Evolutionary conservation across 208 protist species (phyloP).

Genomic region (Trypanosoma scelopori): DNA sequence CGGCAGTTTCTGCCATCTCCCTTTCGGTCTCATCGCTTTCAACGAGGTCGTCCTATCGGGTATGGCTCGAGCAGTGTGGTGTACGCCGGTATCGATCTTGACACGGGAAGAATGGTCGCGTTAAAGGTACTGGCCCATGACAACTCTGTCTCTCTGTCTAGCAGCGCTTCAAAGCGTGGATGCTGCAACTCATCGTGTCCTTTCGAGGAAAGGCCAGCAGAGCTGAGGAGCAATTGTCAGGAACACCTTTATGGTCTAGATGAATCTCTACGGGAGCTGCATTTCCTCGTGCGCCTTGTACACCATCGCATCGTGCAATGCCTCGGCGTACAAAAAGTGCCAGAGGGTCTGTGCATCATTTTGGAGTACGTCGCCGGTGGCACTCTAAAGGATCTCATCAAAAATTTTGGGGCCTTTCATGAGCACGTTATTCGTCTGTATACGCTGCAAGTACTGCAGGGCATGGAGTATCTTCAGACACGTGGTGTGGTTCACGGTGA

Average conservation of each 20-base stretch:
- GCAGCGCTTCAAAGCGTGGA: background rate
- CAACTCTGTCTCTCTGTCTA: slow-evolving; percentile 5
- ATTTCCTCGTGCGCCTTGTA: slow-evolving; percentile 66
- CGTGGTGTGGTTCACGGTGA: slow-evolving; percentile 82
- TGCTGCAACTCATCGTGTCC: background rate
- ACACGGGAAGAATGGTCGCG: slow-evolving; percentile 50
- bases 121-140: slow-evolving; percentile 60
- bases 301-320: slow-evolving; percentile 85
- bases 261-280: slow-evolving; percentile 66
- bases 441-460: slow-evolving; percentile 82
- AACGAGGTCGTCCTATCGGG: slow-evolving; percentile 65
- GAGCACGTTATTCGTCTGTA: slow-evolving; percentile 88
- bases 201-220: background rate
- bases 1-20: background rate
- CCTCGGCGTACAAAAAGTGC: slow-evolving; percentile 66
- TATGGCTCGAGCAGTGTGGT: slow-evolving; percentile 59
- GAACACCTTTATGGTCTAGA: slow-evolving; percentile 11
- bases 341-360: slow-evolving; percentile 69
- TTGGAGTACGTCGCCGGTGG: slow-evolving; percentile 91
- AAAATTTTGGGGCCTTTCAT: slow-evolving; percentile 78
- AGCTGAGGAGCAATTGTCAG: background rate
- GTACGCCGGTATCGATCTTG: slow-evolving; percentile 69
- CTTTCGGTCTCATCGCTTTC: slow-evolving; percentile 8
- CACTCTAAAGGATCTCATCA: slow-evolving; percentile 78
- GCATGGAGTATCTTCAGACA: slow-evolving; percentile 75